Conservation (phyloP, 1,139 yeast genomes). For the Komagataea norvegica region DNA sequence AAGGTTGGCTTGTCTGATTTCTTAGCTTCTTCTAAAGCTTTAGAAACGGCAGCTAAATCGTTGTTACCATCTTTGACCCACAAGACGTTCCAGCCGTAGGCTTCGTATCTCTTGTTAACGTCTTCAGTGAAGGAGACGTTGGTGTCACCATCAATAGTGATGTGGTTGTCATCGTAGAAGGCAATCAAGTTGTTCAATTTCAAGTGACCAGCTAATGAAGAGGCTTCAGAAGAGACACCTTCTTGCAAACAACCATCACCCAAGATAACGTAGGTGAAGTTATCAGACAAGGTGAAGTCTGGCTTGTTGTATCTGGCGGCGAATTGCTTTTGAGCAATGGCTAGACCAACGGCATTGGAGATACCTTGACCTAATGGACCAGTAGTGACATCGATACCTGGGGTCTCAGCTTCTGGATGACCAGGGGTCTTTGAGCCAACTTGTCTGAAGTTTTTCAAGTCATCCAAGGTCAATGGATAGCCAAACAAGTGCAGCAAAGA, state of each 20-base stretch:
- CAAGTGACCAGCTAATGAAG: constrained; percentile 94
- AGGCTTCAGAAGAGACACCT: constrained; percentile 95
- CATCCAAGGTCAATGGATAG: constrained; percentile 76
- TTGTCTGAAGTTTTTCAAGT: constrained; percentile 89
- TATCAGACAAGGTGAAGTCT: constrained; percentile 63
- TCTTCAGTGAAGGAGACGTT: constrained; percentile 92
- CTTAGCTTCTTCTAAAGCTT: constrained; percentile 73
- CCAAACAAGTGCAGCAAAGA: constrained; percentile 83
- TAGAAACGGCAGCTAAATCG: constrained; percentile 66
- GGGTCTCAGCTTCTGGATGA: constrained; percentile 82
- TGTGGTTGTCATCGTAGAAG: constrained; percentile 95
- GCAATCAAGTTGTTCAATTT: constrained; percentile 92
- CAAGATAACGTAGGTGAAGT: constrained; percentile 72
- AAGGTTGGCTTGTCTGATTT: constrained; percentile 80
- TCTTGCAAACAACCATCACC: constrained; percentile 99
- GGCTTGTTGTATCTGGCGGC: constrained; percentile 96
- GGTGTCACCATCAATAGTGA: constrained; percentile 95
- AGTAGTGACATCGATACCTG: constrained; percentile 96
- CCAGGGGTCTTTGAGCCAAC: constrained; percentile 92
- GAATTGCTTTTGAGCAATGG: constrained; percentile 87
- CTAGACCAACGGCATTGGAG: constrained; percentile 94
- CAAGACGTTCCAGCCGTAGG: constrained; percentile 93
- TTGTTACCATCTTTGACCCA: constrained; percentile 78
- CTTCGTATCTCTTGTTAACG: constrained; percentile 76
- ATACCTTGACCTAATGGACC: constrained; percentile 99